Conservation (phyloP, 306 rosid genomes). For the Lithocarpus polystachyus region DNA sequence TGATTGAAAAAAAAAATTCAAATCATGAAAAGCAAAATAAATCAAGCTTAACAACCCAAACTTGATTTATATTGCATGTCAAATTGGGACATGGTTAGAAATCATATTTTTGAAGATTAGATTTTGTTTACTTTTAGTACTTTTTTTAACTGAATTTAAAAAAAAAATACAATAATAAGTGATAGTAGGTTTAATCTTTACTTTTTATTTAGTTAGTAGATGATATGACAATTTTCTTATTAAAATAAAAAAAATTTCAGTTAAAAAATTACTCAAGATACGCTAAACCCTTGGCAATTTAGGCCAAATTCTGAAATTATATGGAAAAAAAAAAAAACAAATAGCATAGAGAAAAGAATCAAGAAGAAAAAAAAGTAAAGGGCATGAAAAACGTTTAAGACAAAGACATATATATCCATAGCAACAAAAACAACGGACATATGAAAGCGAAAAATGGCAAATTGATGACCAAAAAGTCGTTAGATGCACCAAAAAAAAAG, state of each 20-base stretch:
- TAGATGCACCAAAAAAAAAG: neutral
- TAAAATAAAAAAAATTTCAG: too few relatives aligned
- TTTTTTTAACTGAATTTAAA: too few relatives aligned
- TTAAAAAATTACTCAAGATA: rapidly evolving
- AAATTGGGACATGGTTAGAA: neutral
- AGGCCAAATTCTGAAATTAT: neutral
- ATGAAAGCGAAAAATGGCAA: too few relatives aligned
- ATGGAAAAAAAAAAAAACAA: neutral
- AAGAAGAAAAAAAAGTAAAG: neutral
- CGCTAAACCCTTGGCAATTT: rapidly evolving
- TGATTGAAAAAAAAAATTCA: too few relatives aligned
- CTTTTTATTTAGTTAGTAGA: rapidly evolving
- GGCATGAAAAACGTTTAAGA: neutral
- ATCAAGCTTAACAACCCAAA: too few relatives aligned
- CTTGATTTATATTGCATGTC: neutral
- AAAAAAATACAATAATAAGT: too few relatives aligned
- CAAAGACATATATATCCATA: neutral
- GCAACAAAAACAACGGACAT: neutral
- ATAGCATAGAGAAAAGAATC: neutral
- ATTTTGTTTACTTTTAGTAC: rapidly evolving
- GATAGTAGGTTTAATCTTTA: rapidly evolving
- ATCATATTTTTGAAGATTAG: neutral
- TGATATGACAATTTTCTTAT: rapidly evolving
- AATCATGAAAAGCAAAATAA: too few relatives aligned
- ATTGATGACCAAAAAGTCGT: neutral